Percentiles rank a stretch among this genome's conserved stretches.
Conservation (phyloP, 2,329 filamentous ascomycete species). For the Hypocreales sp. region DNA sequence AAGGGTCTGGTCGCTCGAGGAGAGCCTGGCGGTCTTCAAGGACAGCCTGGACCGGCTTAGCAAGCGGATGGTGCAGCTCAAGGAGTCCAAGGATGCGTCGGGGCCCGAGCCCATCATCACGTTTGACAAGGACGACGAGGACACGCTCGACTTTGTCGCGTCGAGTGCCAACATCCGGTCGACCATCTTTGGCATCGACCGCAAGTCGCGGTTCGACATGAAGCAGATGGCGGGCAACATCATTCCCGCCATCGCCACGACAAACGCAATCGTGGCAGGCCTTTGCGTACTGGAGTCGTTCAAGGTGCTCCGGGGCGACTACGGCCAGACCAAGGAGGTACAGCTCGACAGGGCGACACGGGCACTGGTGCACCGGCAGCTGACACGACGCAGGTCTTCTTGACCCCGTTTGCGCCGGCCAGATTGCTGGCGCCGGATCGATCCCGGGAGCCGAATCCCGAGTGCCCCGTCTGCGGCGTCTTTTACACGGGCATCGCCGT, state of each 20-base stretch:
- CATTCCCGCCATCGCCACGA: constrained; percentile 94
- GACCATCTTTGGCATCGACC: constrained; percentile 73
- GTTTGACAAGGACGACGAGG: constrained; percentile 94
- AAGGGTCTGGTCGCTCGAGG: constrained; percentile 60
- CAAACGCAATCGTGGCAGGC: constrained; percentile 89
- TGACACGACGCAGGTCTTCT: constrained; percentile 44
- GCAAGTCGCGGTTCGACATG: constrained; percentile 85
- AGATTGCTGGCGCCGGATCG: constrained; percentile 43
- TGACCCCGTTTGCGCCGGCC: constrained; percentile 50
- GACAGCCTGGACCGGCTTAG: constrained; percentile 70
- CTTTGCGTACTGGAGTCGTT: constrained; percentile 86
- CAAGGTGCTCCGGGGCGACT: constrained; percentile 68
- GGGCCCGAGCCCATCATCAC: constrained; percentile 50
- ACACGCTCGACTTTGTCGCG: constrained; percentile 89
- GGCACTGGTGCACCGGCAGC: background rate
- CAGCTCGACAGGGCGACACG: constrained; percentile 4
- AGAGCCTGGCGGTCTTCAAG: constrained; percentile 76
- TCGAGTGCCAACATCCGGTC: constrained; percentile 83
- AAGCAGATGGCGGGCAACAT: constrained; percentile 99
- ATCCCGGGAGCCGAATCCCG: constrained; percentile 52
- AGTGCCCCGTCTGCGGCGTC: constrained; percentile 72
- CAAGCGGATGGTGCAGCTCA: constrained; percentile 52
- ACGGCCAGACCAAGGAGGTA: constrained; percentile 59
- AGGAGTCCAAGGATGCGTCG: constrained; percentile 28
- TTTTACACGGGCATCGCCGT: constrained; percentile 51